Evolutionary conservation across 192 early-diverging fungal genomes (phyloP).

Genomic region (Coemansia reversa): DNA sequence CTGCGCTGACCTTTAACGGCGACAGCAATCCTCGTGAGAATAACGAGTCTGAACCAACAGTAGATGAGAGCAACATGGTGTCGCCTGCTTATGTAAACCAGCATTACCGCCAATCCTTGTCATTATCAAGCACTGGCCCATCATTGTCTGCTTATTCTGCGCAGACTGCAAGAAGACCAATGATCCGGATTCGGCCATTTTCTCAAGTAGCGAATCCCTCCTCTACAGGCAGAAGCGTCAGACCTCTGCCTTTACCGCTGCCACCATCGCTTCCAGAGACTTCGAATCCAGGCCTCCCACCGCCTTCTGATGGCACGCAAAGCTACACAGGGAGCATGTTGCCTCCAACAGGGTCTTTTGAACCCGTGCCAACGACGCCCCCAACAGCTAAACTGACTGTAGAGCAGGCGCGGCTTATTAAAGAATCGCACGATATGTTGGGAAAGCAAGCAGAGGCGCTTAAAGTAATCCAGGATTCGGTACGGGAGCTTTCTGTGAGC

Average conservation of each 20-base stretch:
- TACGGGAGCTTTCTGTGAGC: constrained; percentile 18
- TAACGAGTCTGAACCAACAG: no score
- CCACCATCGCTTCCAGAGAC: no score
- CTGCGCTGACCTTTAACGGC: constrained; percentile 7
- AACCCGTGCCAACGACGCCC: not conserved
- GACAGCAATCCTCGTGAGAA: not conserved
- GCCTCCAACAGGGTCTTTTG: not conserved
- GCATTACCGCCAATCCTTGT: constrained; percentile 5
- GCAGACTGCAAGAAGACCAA: constrained; percentile 18
- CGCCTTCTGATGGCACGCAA: not conserved
- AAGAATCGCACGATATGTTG: constrained; percentile 45
- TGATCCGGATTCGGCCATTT: constrained; percentile 37
- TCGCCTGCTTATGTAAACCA: constrained; percentile 16
- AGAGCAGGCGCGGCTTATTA: constrained; percentile 37
- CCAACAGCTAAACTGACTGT: constrained; percentile 11
- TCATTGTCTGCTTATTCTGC: not conserved
- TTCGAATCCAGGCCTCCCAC: no score
- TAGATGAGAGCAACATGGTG: not conserved
- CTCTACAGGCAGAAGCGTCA: no score
- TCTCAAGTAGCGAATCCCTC: not conserved
- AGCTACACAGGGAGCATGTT: not conserved
- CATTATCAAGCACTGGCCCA: not conserved
- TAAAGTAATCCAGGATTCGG: constrained; percentile 15
- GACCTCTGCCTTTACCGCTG: no score
- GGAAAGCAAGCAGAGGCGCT: constrained; percentile 27